Conservation (phyloP, 176 grass and related monocot genomes). For the barley (Hordeum vulgare) region DNA sequence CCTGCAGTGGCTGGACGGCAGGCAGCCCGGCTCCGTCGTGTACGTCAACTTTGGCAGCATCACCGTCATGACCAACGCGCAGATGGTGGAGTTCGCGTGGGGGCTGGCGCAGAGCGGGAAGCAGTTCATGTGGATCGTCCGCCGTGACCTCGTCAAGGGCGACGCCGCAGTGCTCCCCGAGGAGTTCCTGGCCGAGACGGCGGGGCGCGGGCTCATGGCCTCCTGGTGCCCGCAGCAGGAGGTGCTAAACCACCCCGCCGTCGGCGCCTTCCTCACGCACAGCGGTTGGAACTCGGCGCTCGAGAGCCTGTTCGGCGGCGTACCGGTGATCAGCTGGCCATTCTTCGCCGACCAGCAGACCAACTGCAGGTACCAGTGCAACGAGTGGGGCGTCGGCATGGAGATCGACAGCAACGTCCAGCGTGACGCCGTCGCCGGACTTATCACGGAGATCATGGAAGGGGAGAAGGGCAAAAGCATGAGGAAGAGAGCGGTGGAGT, state of each 20-base stretch:
- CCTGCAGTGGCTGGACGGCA: slow-evolving; percentile 42
- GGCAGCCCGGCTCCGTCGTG: slow-evolving; percentile 37
- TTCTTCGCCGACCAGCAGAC: background rate
- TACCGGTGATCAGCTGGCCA: background rate
- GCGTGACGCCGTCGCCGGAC: background rate
- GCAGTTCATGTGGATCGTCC: slow-evolving; percentile 63
- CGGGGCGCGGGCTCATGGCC: background rate
- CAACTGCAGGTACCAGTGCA: background rate
- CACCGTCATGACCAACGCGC: slow-evolving; percentile 38
- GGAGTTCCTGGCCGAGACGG: background rate
- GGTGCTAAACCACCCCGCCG: background rate
- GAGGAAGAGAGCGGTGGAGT: background rate
- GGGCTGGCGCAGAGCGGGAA: slow-evolving; percentile 43
- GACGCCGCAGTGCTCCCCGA: slow-evolving; percentile 28
- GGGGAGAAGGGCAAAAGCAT: too few relatives aligned
- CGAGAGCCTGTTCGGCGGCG: background rate
- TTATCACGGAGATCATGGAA: too few relatives aligned
- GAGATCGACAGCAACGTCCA: background rate
- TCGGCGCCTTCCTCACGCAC: background rate
- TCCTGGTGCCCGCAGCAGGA: background rate
- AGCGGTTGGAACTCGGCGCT: background rate
- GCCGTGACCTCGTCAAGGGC: slow-evolving; percentile 47
- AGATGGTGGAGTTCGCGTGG: slow-evolving; percentile 70
- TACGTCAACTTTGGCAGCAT: slow-evolving; percentile 86
- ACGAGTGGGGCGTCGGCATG: background rate